Conservation (phyloP, 495 filamentous ascomycete genomes). For the Penicillium tannophilum region DNA sequence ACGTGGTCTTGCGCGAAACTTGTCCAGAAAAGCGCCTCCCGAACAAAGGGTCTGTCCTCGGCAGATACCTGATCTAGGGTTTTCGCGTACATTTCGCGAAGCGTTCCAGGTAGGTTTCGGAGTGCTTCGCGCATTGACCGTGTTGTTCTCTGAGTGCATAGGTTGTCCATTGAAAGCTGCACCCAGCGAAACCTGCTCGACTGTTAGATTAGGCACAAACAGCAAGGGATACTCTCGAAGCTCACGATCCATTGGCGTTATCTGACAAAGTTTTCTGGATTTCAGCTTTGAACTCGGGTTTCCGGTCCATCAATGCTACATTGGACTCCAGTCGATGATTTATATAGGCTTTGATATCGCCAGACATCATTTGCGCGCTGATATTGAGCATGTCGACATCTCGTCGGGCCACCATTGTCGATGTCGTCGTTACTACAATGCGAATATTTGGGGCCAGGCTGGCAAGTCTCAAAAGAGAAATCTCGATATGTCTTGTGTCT, state of each 20-base stretch:
- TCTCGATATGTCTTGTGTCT: slow-evolving; percentile 15
- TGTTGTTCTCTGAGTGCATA: slow-evolving; percentile 21
- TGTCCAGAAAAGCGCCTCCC: slow-evolving; percentile 26
- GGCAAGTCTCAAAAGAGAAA: slow-evolving; percentile 17
- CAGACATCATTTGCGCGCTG: slow-evolving; percentile 13
- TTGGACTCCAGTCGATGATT: slow-evolving; percentile 17
- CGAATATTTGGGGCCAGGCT: slow-evolving; percentile 17
- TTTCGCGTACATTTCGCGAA: slow-evolving; percentile 24
- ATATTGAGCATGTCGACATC: slow-evolving; percentile 14
- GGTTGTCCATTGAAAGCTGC: slow-evolving; percentile 28
- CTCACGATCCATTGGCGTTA: slow-evolving; percentile 28
- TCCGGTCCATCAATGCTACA: slow-evolving; percentile 9
- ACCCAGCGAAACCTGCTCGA: slow-evolving; percentile 24
- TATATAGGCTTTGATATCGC: slow-evolving; percentile 22
- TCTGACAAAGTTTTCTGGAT: slow-evolving; percentile 14
- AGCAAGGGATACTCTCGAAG: not conserved
- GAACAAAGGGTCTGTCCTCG: slow-evolving; percentile 16
- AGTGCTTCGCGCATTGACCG: slow-evolving; percentile 23
- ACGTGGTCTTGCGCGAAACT: slow-evolving; percentile 16
- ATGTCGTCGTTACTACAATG: slow-evolving; percentile 23
- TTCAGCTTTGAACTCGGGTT: slow-evolving; percentile 17
- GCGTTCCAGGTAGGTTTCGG: slow-evolving; percentile 18
- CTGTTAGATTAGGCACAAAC: not conserved
- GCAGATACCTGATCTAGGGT: slow-evolving; percentile 20
- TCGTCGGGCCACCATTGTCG: not conserved